Conservation (phyloP, 2,329 filamentous ascomycete genomes). For the Thyridium curvatum region DNA sequence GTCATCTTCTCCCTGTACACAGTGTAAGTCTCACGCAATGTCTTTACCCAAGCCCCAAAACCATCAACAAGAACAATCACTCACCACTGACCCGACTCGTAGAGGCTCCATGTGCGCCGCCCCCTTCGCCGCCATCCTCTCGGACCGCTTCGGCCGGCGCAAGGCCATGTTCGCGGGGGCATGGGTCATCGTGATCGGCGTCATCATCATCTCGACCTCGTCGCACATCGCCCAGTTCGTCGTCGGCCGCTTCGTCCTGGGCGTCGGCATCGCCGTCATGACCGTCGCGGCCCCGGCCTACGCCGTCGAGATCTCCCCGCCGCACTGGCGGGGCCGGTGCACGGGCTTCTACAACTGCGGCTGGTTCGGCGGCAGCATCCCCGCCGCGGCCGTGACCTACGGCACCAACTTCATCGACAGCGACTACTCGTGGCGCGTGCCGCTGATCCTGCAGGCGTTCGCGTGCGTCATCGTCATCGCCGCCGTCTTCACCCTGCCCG, state of each 20-base stretch:
- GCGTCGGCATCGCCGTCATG: constrained; percentile 39
- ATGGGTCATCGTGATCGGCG: constrained; percentile 36
- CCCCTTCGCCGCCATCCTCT: constrained; percentile 35
- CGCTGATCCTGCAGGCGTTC: constrained; percentile 39
- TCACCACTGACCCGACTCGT: background rate
- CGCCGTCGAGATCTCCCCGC: constrained; percentile 38
- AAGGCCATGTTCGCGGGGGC: constrained; percentile 38
- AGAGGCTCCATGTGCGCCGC: constrained; percentile 35
- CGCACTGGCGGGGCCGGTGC: constrained; percentile 43
- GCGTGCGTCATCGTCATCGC: constrained; percentile 32
- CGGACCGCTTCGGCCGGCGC: constrained; percentile 36
- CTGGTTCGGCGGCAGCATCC: constrained; percentile 45
- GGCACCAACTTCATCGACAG: constrained; percentile 36
- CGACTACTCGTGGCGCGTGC: constrained; percentile 43
- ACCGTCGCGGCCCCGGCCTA: constrained; percentile 42
- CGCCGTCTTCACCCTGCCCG: constrained; percentile 31
- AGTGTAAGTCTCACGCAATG: constrained; percentile 27
- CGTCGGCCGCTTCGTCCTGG: constrained; percentile 39
- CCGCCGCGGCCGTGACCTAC: constrained; percentile 42
- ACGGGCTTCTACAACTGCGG: constrained; percentile 46
- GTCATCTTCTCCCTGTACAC: constrained; percentile 40
- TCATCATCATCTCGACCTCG: constrained; percentile 32
- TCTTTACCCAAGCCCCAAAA: background rate
- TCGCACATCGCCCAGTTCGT: constrained; percentile 31
- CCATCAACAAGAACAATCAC: too few species aligned